These are phyloP conservation scores for Hordeum pubiflorum DNA, from an alignment of 202 grass and related monocot species.

Conservation along the genomic window DNA sequence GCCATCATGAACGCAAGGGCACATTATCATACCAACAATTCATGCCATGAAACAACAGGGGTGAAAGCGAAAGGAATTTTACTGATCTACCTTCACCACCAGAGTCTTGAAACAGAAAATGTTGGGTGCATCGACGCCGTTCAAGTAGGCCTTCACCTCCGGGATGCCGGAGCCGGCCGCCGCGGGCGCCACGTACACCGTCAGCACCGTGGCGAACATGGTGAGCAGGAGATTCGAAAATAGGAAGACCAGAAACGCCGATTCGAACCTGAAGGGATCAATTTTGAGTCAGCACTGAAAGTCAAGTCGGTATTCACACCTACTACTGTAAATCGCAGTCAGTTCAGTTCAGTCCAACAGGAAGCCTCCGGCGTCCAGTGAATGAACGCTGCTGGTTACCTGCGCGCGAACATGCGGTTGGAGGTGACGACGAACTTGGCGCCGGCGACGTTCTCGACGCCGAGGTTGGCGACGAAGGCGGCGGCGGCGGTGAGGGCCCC, in stretches of 20 bases:
- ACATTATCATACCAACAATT: not conserved
- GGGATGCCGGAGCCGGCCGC: constrained; percentile 89
- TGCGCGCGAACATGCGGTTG: constrained; percentile 60
- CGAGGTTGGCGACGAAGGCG: constrained; percentile 78
- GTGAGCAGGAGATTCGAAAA: constrained; percentile 63
- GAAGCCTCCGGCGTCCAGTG: not conserved
- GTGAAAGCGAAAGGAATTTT: not conserved
- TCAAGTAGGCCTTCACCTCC: constrained; percentile 88
- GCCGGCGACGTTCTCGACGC: constrained; percentile 90
- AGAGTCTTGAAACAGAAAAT: constrained; percentile 85
- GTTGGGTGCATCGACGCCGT: constrained; percentile 76
- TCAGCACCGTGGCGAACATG: constrained; percentile 63
- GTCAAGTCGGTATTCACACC: not conserved
- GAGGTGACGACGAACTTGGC: constrained; percentile 83
- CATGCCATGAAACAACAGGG: not conserved
- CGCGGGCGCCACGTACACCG: constrained; percentile 66
- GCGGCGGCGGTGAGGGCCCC: constrained; percentile 46
- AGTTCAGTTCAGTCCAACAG: not conserved
- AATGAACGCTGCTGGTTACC: constrained; percentile 21
- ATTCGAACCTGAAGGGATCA: constrained; percentile 37
- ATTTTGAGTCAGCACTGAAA: constrained; percentile 2
- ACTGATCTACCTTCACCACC: constrained; percentile 59
- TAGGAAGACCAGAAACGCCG: constrained; percentile 65
- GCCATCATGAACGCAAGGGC: not conserved
- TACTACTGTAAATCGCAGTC: not conserved